Evolutionary conservation across 2,329 filamentous ascomycete species (phyloP).

Genomic region (Diaporthe batatas): DNA sequence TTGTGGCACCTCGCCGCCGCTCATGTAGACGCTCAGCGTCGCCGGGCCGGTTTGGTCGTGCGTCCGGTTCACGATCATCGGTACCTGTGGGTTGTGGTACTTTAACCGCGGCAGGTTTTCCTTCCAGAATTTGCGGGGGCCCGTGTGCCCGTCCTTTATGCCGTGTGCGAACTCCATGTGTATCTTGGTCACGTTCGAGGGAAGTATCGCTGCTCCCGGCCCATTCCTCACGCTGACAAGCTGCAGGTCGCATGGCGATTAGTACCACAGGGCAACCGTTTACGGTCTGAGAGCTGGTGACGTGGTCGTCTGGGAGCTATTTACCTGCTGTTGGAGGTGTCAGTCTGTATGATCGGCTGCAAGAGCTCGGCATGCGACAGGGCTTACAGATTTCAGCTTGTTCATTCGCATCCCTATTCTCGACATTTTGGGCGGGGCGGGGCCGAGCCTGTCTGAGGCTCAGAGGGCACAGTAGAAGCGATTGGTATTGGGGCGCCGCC

Average conservation of each 20-base stretch:
- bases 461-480: constrained; percentile 1
- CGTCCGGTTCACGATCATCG: constrained; percentile 84
- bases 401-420: constrained; percentile 77
- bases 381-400: constrained; percentile 77
- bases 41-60: constrained; percentile 67
- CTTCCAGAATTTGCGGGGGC: constrained; percentile 88
- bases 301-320: constrained; percentile 51
- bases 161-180: constrained; percentile 77
- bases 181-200: constrained; percentile 80
- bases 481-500: constrained; percentile 1
- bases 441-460: constrained; percentile 34
- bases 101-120: constrained; percentile 87
- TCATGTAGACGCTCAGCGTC: constrained; percentile 74
- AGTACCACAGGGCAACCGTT: constrained; percentile 38
- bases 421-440: constrained; percentile 50
- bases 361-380: constrained; percentile 25
- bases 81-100: constrained; percentile 89
- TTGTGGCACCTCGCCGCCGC: constrained; percentile 44
- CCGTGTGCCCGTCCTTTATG: constrained; percentile 76
- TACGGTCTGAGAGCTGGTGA: constrained; percentile 38
- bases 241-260: constrained; percentile 59
- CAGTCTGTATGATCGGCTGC: constrained; percentile 42
- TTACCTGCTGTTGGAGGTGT: constrained; percentile 54
- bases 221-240: constrained; percentile 82
- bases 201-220: constrained; percentile 85